Evolutionary conservation across 306 rosid species (phyloP).

Genomic region (Hylodesmum podocarpum): DNA sequence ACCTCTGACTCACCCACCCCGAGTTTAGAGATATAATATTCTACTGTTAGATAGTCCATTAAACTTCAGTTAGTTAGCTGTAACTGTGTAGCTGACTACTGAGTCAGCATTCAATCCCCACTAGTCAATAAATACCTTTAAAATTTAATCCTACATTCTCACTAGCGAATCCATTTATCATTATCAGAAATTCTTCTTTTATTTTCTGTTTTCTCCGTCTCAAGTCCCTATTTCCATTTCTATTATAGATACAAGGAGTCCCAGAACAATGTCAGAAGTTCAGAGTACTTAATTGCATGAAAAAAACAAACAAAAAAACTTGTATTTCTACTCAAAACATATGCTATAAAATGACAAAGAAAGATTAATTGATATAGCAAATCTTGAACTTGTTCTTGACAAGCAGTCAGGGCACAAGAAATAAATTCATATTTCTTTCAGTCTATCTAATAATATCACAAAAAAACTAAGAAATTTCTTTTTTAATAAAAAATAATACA

Average conservation of each 20-base stretch:
- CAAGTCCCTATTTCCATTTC: background rate
- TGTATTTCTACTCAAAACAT: constrained; percentile 11
- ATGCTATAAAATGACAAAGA: constrained; percentile 10
- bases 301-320: constrained; percentile 3
- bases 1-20: too few relatives aligned
- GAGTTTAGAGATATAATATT: background rate
- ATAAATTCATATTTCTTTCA: background rate
- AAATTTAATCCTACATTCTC: background rate
- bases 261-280: background rate
- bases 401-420: background rate
- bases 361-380: background rate
- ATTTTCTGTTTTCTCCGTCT: background rate
- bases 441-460: background rate
- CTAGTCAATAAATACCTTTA: background rate
- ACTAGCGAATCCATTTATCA: background rate
- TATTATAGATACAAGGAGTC: background rate
- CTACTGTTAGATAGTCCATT: background rate
- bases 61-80: background rate
- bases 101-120: background rate
- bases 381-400: background rate
- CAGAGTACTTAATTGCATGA: background rate
- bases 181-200: background rate
- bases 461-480: background rate
- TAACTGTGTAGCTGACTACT: background rate
- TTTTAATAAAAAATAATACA: background rate